Base-by-base conservation (phyloP, 805 yeast species). In the Diddensiella caesifluorescens region DNA sequence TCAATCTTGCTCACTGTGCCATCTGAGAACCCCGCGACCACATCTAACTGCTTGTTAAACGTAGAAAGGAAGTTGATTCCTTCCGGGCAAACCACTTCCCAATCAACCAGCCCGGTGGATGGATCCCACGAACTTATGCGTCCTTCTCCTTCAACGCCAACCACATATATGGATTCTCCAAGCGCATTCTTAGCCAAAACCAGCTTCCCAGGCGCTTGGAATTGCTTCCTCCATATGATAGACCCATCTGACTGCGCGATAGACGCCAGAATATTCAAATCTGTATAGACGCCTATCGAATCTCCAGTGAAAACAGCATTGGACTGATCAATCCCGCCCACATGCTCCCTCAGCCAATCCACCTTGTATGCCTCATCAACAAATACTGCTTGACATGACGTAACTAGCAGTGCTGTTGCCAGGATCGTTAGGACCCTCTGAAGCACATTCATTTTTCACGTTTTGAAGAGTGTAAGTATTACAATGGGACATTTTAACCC, bases 331-430 rank as follows among this genome's bases (percentile, higher is more conserved):
- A 44, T 29, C 4, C 26, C 12, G 23, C 68, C 68, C 4, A 62
- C 26, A 2, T 46, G 43, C 4, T 46, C 44, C 5, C 35, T 20
- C 10, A 50, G 57, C 65, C 66, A 61, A 48, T 64, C 68, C 7
- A 57, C 52, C 2, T 32, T 31, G 35, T 45, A 56, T 4, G 62
- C 66, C 32, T 62, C 65, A 33, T 63, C 67, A 3, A 50, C 45
- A 41, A 49, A 63, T 20, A 62, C 63, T 2, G 64, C 65, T 21
- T 46, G 32, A 1, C 41, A 53, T 13, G 20, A 20, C 9, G 46
- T 41, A 25, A 28, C 39, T 26, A 44, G 10, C 28, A 34, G 19
- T 19, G 28, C 25, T 5, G 23, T 18, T 5, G 23, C 26, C 15
- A 22, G 9, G 9, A 29, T 13, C 7, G 32, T n/a, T 7, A 28